phyloP scores from a whole-genome alignment of 2,329 filamentous ascomycete species.

The Trichoderma atrobrunneum region DNA sequence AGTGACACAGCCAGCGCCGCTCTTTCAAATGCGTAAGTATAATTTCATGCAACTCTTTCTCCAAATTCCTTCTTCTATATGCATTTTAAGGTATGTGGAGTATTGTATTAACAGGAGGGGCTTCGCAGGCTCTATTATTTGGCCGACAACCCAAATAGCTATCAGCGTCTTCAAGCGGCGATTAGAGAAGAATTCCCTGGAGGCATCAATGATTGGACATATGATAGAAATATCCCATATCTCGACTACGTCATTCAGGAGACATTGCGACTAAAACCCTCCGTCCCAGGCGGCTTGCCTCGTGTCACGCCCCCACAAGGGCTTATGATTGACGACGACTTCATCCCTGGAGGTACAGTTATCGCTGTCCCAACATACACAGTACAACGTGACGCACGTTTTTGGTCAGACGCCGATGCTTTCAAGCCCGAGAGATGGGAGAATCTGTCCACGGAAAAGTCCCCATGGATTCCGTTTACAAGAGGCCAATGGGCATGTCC shows the following conservation, averaged over 20 bases:
- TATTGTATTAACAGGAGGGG: background rate
- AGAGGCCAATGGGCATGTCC: constrained; percentile 34
- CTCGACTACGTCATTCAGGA: constrained; percentile 41
- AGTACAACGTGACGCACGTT: constrained; percentile 23
- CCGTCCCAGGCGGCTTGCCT: constrained; percentile 36
- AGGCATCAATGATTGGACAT: background rate
- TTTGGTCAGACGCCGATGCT: constrained; percentile 23
- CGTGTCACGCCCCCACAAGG: constrained; percentile 40
- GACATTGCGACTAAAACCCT: constrained; percentile 37
- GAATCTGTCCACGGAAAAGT: background rate
- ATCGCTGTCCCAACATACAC: constrained; percentile 27
- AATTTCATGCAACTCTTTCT: background rate
- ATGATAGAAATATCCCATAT: constrained; percentile 22
- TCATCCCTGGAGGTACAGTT: constrained; percentile 38
- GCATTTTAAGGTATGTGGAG: background rate
- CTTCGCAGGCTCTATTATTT: background rate
- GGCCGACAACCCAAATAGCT: background rate
- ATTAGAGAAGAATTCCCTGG: background rate
- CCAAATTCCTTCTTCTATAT: no score
- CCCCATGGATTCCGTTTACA: constrained; percentile 19
- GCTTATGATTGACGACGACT: constrained; percentile 29
- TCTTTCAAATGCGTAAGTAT: constrained; percentile 7
- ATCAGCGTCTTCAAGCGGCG: background rate
- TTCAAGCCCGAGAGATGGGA: constrained; percentile 38
- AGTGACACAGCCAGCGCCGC: constrained; percentile 4